Evolutionary conservation across 177 flowering plant genomes (phyloP).

Genomic region (Vitis hybrid): DNA sequence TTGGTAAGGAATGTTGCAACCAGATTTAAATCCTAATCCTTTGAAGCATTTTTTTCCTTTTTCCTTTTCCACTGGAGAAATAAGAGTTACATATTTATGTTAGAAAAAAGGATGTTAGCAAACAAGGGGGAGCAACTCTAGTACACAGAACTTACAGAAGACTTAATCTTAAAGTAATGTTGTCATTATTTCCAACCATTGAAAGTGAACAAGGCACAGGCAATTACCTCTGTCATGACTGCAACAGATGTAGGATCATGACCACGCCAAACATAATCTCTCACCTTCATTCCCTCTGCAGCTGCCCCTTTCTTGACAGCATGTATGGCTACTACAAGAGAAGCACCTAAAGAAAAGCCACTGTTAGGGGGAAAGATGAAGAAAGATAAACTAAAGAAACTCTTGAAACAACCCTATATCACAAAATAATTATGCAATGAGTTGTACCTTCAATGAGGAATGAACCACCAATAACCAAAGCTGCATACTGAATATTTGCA

Average conservation of each 20-base stretch:
- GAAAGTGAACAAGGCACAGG: not conserved
- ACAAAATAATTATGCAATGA: conserved; percentile 6
- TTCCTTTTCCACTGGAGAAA: too few species aligned
- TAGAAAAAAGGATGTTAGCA: too few species aligned
- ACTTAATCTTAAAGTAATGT: too few species aligned
- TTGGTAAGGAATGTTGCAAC: too few species aligned
- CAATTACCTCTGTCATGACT: conserved; percentile 94
- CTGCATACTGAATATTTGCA: conserved; percentile 77
- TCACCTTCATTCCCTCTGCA: conserved; percentile 91
- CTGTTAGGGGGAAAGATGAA: not conserved
- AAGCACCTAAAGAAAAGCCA: conserved; percentile 61
- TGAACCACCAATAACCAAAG: conserved; percentile 93
- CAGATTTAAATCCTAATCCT: too few species aligned
- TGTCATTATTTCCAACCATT: not conserved
- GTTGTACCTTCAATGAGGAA: conserved; percentile 83
- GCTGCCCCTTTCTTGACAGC: conserved; percentile 98
- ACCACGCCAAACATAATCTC: conserved; percentile 97
- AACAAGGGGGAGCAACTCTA: too few species aligned
- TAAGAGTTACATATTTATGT: too few species aligned
- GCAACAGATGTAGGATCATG: conserved; percentile 99
- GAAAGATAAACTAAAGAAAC: conserved; percentile 2
- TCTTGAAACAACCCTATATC: not conserved
- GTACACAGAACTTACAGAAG: too few species aligned
- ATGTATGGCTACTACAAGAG: conserved; percentile 90
- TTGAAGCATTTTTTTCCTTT: too few species aligned